These are phyloP conservation scores for Balamuthia mandrillaris DNA, from an alignment of 208 protist genomes.

Conservation along the genomic window DNA sequence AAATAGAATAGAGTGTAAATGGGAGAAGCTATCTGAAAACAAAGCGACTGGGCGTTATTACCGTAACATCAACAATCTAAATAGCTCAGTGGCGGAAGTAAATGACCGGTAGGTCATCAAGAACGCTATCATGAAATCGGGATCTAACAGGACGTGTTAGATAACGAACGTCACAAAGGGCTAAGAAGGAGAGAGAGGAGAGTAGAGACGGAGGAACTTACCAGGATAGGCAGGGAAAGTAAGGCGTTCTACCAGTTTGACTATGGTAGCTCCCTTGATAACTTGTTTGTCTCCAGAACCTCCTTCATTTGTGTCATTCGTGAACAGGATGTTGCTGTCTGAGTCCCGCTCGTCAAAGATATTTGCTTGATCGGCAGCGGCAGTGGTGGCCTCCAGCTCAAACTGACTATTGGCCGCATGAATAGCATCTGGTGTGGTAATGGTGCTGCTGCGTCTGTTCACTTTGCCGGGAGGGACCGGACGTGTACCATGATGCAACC, in stretches of 20 bases:
- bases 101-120: background rate
- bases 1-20: background rate
- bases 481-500: too few species aligned
- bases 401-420: too few species aligned
- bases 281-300: background rate
- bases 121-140: background rate
- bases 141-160: background rate
- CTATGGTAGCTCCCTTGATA: conserved; percentile 9
- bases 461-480: too few species aligned
- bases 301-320: too few species aligned
- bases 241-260: conserved; percentile 12
- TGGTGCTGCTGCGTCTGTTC: too few species aligned
- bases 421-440: too few species aligned
- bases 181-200: background rate
- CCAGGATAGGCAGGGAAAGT: conserved; percentile 10
- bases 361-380: too few species aligned
- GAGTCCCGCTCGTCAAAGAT: too few species aligned
- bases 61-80: background rate
- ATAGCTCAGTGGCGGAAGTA: background rate
- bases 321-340: too few species aligned
- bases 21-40: too few species aligned
- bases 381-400: too few species aligned
- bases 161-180: background rate
- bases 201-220: background rate
- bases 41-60: too few species aligned